A percentile compares a stretch with the other conserved stretches of the same genome.
These are phyloP conservation scores for Globisporangium takayamanum DNA, from an alignment of 352 stramenopile genomes.

Conservation along the genomic window DNA sequence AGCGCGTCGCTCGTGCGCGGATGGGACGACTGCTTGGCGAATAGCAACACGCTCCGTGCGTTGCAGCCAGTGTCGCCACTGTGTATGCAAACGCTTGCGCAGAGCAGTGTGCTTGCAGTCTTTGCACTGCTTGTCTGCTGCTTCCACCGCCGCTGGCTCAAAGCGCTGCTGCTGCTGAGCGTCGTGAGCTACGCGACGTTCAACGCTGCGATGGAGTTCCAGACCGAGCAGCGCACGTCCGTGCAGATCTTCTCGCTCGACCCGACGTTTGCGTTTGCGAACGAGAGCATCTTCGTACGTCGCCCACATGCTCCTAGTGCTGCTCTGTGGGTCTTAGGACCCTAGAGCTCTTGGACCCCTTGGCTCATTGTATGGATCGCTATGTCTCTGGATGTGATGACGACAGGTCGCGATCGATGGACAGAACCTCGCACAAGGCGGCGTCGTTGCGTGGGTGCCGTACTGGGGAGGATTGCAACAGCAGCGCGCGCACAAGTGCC, in stretches of 20 bases:
- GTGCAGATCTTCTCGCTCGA: conserved; percentile 68
- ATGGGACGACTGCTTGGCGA: conserved; percentile 8
- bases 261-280: conserved; percentile 69
- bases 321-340: no score
- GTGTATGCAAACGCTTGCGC: conserved; percentile 13
- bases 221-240: conserved; percentile 40
- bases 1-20: conserved; percentile 9
- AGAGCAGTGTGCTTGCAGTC: conserved; percentile 14
- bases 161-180: conserved; percentile 43
- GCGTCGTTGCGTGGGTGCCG: conserved; percentile 56
- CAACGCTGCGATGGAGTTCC: conserved; percentile 32
- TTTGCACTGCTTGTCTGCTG: conserved; percentile 21
- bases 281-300: conserved; percentile 79
- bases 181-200: conserved; percentile 19
- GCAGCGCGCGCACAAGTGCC: conserved; percentile 26
- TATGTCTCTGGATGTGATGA: neutral
- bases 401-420: conserved; percentile 69
- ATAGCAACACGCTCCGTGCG: conserved; percentile 6
- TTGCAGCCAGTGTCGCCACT: conserved; percentile 2
- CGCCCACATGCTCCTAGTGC: no score
- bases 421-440: conserved; percentile 71
- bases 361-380: neutral
- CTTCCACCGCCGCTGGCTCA: conserved; percentile 61
- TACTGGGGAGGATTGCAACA: conserved; percentile 68
- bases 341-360: no score